phyloP scores from a whole-genome alignment of 257 asterid genomes.

The Forsythia viridissima region DNA sequence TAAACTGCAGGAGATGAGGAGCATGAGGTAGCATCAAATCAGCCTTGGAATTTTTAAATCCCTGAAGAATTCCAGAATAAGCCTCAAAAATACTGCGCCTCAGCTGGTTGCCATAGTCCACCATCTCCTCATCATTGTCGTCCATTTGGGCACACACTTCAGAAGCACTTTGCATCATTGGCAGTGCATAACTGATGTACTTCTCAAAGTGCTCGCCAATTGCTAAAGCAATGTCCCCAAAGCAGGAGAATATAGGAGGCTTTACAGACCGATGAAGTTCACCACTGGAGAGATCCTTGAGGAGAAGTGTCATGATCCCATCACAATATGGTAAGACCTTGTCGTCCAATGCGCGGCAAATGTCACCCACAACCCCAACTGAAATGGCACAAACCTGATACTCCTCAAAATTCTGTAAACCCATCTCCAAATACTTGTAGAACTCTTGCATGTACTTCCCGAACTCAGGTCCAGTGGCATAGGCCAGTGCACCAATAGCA shows the following conservation, averaged over 20 bases:
- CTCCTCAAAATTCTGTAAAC: conserved; percentile 83
- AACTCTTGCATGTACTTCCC: conserved; percentile 77
- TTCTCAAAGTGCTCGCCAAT: conserved; percentile 73
- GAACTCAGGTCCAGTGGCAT: conserved; percentile 66
- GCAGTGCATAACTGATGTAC: conserved; percentile 57
- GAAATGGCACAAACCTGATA: conserved; percentile 85
- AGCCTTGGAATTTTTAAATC: conserved; percentile 69
- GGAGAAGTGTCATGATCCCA: conserved; percentile 71
- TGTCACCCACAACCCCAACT: conserved; percentile 91
- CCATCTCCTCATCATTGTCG: conserved; percentile 64
- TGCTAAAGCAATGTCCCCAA: conserved; percentile 95
- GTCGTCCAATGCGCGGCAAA: conserved; percentile 76
- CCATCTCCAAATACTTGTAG: conserved; percentile 76
- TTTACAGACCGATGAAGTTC: conserved; percentile 77
- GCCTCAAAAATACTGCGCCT: conserved; percentile 82
- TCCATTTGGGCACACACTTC: conserved; percentile 68
- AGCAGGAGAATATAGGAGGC: conserved; percentile 84
- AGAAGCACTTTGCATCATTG: conserved; percentile 84
- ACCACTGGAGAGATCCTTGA: conserved; percentile 67
- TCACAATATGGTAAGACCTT: conserved; percentile 80
- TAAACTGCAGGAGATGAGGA: conserved; percentile 69
- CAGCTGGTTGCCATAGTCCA: conserved; percentile 74
- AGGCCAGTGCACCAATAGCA: conserved; percentile 88
- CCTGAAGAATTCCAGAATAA: conserved; percentile 85
- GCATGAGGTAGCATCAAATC: conserved; percentile 75